Conservation (phyloP, 768 basidiomycete species). For the Kwoniella europaea region DNA sequence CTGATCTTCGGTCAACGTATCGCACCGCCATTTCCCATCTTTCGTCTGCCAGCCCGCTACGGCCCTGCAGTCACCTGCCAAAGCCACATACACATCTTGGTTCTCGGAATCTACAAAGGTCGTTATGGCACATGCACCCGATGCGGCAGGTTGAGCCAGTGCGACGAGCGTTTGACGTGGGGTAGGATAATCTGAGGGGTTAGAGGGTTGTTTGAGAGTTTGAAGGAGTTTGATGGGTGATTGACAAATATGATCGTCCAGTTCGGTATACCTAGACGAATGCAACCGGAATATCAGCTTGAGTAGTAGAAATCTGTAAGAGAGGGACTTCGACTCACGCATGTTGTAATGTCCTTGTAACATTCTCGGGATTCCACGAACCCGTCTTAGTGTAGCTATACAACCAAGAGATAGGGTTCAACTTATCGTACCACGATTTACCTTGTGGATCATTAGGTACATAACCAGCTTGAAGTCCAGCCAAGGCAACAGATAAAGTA, state of each 20-base stretch:
- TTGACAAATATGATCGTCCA: constrained; percentile 83
- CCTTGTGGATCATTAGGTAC: constrained; percentile 20
- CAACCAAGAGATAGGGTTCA: constrained; percentile 34
- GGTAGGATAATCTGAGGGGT: constrained; percentile 45
- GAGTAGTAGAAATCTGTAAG: too few species aligned
- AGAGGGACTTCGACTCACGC: too few species aligned
- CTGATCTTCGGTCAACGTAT: constrained; percentile 94
- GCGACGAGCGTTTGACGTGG: constrained; percentile 66
- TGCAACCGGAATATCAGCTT: too few species aligned
- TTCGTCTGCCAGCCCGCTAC: constrained; percentile 91
- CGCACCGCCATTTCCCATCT: constrained; percentile 82
- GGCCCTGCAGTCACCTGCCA: constrained; percentile 90
- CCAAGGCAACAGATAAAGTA: constrained; percentile 77
- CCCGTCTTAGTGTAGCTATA: background rate
- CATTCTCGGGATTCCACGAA: constrained; percentile 35
- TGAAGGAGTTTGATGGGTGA: constrained; percentile 74
- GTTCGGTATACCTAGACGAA: constrained; percentile 76
- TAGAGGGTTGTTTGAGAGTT: constrained; percentile 13
- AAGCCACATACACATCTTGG: constrained; percentile 83
- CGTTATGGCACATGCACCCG: constrained; percentile 88
- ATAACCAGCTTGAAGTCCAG: constrained; percentile 47
- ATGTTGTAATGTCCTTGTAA: constrained; percentile 30
- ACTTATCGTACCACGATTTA: constrained; percentile 7
- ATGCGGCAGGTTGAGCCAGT: constrained; percentile 71
- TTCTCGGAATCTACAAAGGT: constrained; percentile 84